These are phyloP conservation scores for Alliaria petiolata DNA, from an alignment of 345 rosid species.

Conservation along the genomic window DNA sequence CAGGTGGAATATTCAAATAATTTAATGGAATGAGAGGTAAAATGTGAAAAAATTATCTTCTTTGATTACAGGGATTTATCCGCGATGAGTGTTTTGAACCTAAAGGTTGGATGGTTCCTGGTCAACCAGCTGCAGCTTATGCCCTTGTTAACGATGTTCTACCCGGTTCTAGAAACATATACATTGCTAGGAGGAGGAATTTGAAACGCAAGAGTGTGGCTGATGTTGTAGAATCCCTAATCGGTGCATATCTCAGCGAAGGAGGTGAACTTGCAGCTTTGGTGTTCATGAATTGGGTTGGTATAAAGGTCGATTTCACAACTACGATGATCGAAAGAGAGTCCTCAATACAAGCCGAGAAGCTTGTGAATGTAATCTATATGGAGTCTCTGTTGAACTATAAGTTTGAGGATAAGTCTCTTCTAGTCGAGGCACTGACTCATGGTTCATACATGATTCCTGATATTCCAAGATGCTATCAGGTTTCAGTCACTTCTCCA, in stretches of 20 bases:
- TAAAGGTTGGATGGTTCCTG: conserved; percentile 69
- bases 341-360: conserved; percentile 33
- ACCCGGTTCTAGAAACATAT: conserved; percentile 39
- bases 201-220: conserved; percentile 65
- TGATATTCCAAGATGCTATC: conserved; percentile 87
- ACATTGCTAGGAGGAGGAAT: conserved; percentile 38
- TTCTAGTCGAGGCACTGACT: conserved; percentile 84
- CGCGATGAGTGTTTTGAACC: conserved; percentile 71
- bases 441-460: conserved; percentile 93
- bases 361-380: conserved; percentile 39
- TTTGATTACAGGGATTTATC: conserved; percentile 65
- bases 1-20: neutral
- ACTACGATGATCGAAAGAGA: conserved; percentile 34
- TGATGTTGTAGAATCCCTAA: conserved; percentile 81
- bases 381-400: conserved; percentile 59
- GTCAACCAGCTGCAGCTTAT: conserved; percentile 39
- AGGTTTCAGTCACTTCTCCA: conserved; percentile 41
- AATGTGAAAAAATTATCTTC: neutral
- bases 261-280: conserved; percentile 72
- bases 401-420: conserved; percentile 53
- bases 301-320: conserved; percentile 51
- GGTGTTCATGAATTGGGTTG: conserved; percentile 65
- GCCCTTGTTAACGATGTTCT: conserved; percentile 37
- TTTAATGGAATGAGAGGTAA: neutral
- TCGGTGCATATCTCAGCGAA: conserved; percentile 72